Conservation (phyloP, 306 rosid genomes). For the Albizia julibrissin region DNA sequence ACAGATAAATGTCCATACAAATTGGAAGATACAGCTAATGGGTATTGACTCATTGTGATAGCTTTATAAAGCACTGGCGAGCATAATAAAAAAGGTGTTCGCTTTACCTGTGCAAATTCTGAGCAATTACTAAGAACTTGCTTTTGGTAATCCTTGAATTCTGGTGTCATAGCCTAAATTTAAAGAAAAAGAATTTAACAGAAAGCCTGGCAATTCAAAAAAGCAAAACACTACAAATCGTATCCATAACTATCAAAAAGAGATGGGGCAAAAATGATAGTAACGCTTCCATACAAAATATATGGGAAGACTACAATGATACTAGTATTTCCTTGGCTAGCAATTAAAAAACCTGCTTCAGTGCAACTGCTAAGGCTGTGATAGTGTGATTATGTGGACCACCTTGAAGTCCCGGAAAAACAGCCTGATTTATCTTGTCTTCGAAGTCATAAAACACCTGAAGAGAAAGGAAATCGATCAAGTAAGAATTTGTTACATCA, state of each 20-base stretch:
- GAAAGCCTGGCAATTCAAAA: slow-evolving; percentile 35
- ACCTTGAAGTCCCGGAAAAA: slow-evolving; percentile 98
- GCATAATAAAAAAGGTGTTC: neutral
- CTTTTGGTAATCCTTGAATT: slow-evolving; percentile 85
- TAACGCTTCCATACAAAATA: slow-evolving; percentile 24
- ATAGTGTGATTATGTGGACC: slow-evolving; percentile 95
- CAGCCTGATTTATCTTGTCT: slow-evolving; percentile 91
- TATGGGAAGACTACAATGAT: slow-evolving; percentile 17
- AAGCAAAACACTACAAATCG: neutral
- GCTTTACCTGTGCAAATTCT: slow-evolving; percentile 72
- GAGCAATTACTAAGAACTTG: slow-evolving; percentile 81
- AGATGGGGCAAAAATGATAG: slow-evolving; percentile 21
- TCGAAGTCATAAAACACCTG: slow-evolving; percentile 75
- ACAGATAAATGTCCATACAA: slow-evolving; percentile 22
- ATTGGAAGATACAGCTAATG: slow-evolving; percentile 14
- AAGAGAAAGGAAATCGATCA: slow-evolving; percentile 31
- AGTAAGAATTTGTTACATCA: slow-evolving; percentile 25
- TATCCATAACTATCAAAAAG: neutral
- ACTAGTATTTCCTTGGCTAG: slow-evolving; percentile 22
- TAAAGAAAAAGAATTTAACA: slow-evolving; percentile 29
- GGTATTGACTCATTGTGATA: neutral
- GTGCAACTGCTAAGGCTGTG: slow-evolving; percentile 85
- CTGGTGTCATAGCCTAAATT: slow-evolving; percentile 76
- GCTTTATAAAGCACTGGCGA: neutral
- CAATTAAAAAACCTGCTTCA: slow-evolving; percentile 71